A percentile compares a stretch with the other conserved stretches of the same genome.
Evolutionary conservation across 1,284 basidiomycete genomes (phyloP).

Genomic region (Malassezia obtusa): DNA sequence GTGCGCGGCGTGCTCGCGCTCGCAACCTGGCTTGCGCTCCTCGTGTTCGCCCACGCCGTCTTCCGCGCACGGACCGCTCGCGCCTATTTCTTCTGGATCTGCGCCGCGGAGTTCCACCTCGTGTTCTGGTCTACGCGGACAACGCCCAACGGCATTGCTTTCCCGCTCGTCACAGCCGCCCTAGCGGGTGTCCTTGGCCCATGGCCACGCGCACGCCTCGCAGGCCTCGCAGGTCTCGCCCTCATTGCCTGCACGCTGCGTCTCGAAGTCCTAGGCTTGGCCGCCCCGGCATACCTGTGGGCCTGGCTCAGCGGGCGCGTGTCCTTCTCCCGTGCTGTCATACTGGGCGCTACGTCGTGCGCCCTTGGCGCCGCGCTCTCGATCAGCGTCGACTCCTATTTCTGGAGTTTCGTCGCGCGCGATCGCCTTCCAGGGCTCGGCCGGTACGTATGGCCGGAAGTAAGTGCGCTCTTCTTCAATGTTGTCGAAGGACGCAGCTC

Average conservation of each 20-base stretch:
- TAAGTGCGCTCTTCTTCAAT: constrained; percentile 72
- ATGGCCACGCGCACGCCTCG: constrained; percentile 38
- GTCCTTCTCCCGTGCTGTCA: not conserved
- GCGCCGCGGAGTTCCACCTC: constrained; percentile 75
- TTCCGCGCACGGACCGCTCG: not conserved
- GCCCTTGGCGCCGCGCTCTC: constrained; percentile 5
- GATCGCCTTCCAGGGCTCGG: constrained; percentile 45
- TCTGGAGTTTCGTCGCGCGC: constrained; percentile 57
- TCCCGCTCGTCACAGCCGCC: constrained; percentile 63
- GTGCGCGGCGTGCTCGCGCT: constrained; percentile 67
- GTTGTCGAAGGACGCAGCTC: constrained; percentile 72
- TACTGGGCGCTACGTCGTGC: constrained; percentile 6
- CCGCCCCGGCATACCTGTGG: constrained; percentile 29
- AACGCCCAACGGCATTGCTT: constrained; percentile 83
- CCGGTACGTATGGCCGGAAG: constrained; percentile 68
- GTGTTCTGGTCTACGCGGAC: constrained; percentile 88
- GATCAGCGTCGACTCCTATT: constrained; percentile 66
- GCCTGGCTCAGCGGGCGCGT: constrained; percentile 13
- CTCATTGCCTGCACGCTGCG: constrained; percentile 67
- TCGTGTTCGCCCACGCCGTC: constrained; percentile 52
- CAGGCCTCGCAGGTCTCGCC: constrained; percentile 55
- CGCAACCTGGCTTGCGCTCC: constrained; percentile 60
- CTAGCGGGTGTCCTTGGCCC: constrained; percentile 49
- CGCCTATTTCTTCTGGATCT: constrained; percentile 55
- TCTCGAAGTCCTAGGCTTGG: constrained; percentile 59